Conservation (phyloP, 1,284 basidiomycete species). For the Fomitopsis schrenkii region DNA sequence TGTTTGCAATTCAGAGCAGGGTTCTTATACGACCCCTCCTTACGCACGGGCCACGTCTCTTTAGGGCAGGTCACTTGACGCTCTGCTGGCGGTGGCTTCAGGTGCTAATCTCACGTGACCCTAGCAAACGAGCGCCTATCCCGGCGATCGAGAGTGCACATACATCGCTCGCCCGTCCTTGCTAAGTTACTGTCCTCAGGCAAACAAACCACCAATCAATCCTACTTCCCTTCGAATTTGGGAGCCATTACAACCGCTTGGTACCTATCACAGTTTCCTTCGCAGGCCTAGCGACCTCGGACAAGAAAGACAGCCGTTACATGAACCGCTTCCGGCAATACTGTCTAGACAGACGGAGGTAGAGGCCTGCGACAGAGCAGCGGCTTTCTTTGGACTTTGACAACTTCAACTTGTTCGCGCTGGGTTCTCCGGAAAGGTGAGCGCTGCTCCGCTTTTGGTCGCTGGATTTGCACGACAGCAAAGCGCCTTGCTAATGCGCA, state of each 20-base stretch:
- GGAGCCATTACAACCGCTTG: no score
- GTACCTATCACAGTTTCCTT: no score
- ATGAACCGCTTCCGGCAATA: no score
- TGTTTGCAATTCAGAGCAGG: neutral
- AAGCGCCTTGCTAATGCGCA: slow-evolving; percentile 12
- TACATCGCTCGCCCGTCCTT: neutral
- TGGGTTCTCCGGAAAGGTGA: neutral
- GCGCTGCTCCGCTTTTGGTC: neutral
- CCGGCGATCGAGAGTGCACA: neutral
- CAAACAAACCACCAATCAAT: no score
- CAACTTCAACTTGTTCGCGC: neutral
- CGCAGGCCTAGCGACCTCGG: no score
- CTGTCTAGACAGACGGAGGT: no score
- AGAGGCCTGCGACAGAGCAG: no score
- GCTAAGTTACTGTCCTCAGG: no score
- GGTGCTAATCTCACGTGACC: neutral
- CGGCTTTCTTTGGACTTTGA: no score
- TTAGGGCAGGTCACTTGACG: neutral
- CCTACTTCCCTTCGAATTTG: no score
- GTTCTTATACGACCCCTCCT: neutral
- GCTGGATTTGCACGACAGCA: neutral
- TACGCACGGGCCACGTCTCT: neutral
- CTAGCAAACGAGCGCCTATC: neutral
- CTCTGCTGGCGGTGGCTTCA: neutral
- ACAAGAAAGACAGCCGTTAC: no score